These are phyloP conservation scores for Fusarium coicis DNA, from an alignment of 2,329 filamentous ascomycete genomes.

Conservation along the genomic window DNA sequence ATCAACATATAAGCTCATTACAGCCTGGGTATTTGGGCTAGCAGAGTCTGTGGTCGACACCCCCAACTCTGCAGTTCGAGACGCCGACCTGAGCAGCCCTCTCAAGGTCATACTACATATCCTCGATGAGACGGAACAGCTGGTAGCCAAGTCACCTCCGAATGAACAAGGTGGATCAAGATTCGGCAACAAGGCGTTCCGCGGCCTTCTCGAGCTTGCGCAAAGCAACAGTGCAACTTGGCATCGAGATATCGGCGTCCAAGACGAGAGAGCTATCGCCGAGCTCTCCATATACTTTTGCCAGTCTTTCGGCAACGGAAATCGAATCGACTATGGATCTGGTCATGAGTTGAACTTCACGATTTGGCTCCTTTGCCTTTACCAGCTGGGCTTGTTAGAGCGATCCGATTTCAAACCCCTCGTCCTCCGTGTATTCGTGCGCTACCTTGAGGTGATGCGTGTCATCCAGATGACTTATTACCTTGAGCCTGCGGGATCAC, in stretches of 20 bases:
- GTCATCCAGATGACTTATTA: conserved; percentile 92
- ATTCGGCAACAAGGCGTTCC: conserved; percentile 95
- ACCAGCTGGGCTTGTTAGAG: conserved; percentile 76
- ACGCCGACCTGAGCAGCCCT: conserved; percentile 67
- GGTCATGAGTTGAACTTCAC: conserved; percentile 98
- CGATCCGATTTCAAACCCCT: conserved; percentile 76
- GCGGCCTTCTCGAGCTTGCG: conserved; percentile 79
- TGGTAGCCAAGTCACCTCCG: conserved; percentile 78
- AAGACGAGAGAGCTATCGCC: conserved; percentile 62
- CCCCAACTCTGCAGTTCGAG: conserved; percentile 69
- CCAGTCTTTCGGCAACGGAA: conserved; percentile 86
- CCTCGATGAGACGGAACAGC: conserved; percentile 73
- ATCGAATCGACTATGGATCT: conserved; percentile 94
- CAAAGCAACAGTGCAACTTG: conserved; percentile 66
- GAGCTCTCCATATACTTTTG: conserved; percentile 85
- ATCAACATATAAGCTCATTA: conserved; percentile 77
- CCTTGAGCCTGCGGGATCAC: conserved; percentile 93
- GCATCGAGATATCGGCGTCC: conserved; percentile 71
- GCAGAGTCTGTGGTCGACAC: conserved; percentile 82
- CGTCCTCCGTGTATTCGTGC: conserved; percentile 80
- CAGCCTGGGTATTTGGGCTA: conserved; percentile 87
- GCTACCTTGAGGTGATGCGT: conserved; percentile 89
- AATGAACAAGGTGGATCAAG: conserved; percentile 88
- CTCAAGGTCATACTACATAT: conserved; percentile 75
- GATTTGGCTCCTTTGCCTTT: conserved; percentile 95